A percentile compares a stretch with the other conserved stretches of the same genome.
These are phyloP conservation scores for Phaseolus coccineus DNA, from an alignment of 331 rosid species.

Conservation along the genomic window DNA sequence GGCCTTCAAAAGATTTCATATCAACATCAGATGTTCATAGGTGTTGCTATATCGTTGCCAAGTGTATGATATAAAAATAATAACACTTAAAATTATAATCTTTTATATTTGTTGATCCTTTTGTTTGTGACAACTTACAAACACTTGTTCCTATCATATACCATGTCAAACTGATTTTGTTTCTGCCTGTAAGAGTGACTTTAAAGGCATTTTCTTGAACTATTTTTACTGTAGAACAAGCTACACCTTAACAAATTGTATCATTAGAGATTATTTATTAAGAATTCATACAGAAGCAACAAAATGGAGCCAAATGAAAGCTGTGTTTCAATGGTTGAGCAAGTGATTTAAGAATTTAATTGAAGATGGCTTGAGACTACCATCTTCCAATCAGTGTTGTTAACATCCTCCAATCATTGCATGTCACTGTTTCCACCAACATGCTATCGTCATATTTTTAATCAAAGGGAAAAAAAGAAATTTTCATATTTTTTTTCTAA, in stretches of 20 bases:
- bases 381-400: background rate
- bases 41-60: background rate
- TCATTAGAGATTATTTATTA: background rate
- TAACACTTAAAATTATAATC: background rate
- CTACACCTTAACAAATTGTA: background rate
- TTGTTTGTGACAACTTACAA: background rate
- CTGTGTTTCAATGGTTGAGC: too few relatives aligned
- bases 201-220: background rate
- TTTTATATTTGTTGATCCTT: background rate
- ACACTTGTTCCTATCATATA: background rate
- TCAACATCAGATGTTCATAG: background rate
- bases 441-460: background rate
- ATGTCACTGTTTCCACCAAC: background rate
- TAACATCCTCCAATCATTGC: background rate
- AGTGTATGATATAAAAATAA: background rate
- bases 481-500: too few relatives aligned
- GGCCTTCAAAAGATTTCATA: background rate
- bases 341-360: background rate
- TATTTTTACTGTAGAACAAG: background rate
- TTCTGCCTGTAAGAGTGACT: background rate
- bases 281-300: background rate
- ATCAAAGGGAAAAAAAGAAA: too few relatives aligned
- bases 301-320: background rate
- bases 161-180: background rate
- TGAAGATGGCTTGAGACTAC: background rate